phyloP scores from a whole-genome alignment of 1,284 basidiomycete genomes.

The Leccinum cinnamomeum region DNA sequence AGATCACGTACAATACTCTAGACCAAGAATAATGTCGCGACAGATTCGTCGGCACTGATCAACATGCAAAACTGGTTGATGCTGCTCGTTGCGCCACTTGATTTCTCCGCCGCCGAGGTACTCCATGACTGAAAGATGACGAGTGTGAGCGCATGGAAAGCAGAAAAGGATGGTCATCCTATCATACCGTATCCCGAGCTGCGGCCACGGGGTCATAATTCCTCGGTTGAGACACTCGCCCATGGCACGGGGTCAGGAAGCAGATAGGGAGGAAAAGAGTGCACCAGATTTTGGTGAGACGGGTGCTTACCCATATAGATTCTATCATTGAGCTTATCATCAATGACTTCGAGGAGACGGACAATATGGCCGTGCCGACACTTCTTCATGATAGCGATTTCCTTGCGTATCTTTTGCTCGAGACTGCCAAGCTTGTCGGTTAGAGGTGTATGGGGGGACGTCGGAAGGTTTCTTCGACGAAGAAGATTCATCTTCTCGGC shows the following conservation, averaged over 20 bases:
- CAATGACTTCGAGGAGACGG: constrained; percentile 91
- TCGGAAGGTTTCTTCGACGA: constrained; percentile 53
- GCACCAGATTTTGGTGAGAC: constrained; percentile 15
- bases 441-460: constrained; percentile 51
- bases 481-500: constrained; percentile 62
- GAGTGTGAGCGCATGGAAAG: constrained; percentile 21
- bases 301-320: constrained; percentile 85
- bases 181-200: constrained; percentile 34
- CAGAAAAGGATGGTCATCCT: constrained; percentile 19
- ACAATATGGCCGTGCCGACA: constrained; percentile 92
- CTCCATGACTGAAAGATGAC: constrained; percentile 76
- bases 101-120: constrained; percentile 95
- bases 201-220: constrained; percentile 36
- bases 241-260: constrained; percentile 22
- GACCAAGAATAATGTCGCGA: constrained; percentile 89
- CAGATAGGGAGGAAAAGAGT: constrained; percentile 22
- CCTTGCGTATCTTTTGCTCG: constrained; percentile 80
- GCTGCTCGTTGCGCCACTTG: constrained; percentile 71
- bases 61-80: constrained; percentile 77
- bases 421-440: constrained; percentile 67
- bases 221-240: constrained; percentile 24
- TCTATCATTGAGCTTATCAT: constrained; percentile 87
- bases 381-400: constrained; percentile 99
- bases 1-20: constrained; percentile 81
- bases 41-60: constrained; percentile 85